Evolutionary conservation across 768 basidiomycete species (phyloP), one percentile per base, ranked within the genome.

Genomic region (Hygrophorus russula): DNA sequence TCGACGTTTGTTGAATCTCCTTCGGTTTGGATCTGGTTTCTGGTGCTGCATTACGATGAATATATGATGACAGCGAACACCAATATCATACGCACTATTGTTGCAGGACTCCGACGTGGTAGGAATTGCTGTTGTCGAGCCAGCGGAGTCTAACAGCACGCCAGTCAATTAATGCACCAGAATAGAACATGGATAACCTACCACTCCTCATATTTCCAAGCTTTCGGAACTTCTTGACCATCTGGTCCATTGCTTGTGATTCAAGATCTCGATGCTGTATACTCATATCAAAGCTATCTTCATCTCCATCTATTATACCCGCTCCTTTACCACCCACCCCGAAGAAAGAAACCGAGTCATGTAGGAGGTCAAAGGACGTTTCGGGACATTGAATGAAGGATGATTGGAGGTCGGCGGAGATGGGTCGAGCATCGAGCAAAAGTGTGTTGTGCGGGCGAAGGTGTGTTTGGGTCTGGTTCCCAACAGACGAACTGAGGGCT

Each of bases 261-360:
- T 11, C 12, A n/a, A 17, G 4, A 15, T 39, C 38, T 24, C 24
- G 6, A 17, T 4, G 3, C 20, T 18, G n/a, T 19, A 7, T 39
- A n/a, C 17, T 39, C n/a, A n/a, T 10, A 32, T 69, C 65, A 43
- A 67, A 68, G 47, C 66, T 66, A 29, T 64, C 60, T 36, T 70
- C 69, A 29, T 65, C 66, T 9, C 62, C 64, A 46, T 59, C 58
- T 18, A 64, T 46, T 39, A 64, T 64, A 47, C 51, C 53, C 27
- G 53, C 59, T 19, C 18, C 34, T 17, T 33, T 24, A 3, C 24
- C 24, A 7, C 24, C 46, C 7, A 59, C 49, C 30, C 50, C 55
- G 34, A 73, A 62, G 47, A 74, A 69, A 0, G 72, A 73, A 39
- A 74, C 64, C 42, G 66, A 69, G 51, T 75, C 74, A 45, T 71